Evolutionary conservation across 2,329 filamentous ascomycete genomes (phyloP), one percentile per base, ranked within the genome.

Genomic region (Paradendryphiella salina): DNA sequence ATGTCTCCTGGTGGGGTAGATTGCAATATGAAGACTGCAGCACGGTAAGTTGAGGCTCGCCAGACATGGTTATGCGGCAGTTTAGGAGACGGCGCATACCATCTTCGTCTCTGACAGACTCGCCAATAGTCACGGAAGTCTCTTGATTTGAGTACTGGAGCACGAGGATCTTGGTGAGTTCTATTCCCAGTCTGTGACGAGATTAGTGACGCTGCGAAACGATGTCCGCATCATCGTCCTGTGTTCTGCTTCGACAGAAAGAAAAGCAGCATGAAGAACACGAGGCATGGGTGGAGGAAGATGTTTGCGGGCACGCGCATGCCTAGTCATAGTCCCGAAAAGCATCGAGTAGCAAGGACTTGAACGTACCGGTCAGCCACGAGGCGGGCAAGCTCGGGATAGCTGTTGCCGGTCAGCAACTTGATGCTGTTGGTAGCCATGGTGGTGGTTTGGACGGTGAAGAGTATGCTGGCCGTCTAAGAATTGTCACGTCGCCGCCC

Each of bases 51-150:
- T 40, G 52, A 34, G 45, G 31, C 29, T 32, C 20, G 52, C 29
- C 29, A 17, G 32, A 37, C 29, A 21, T 36, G 34, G 31, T 29
- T 39, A 29, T 32, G 15, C 28, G 28, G 21, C 29, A 31, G 20
- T 39, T 38, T 31, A 44, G 13, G 48, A 36, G 34, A 48, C 41
- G 44, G 26, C 35, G 57, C 67, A 66, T 82, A 89, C 85, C 86
- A 84, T 97, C 93, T 81, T 97, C 93, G 73, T 97, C 93, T 76
- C 93, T 84, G 47, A 97, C 93, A 57, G 89, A 95, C 79, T 97
- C 93, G 72, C 93, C 92, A 65, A 96, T 95, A 15, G 91, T 96
- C 50, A 97, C 91, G 63, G 87, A 90, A 43, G 88, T 92, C 72
- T 94, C 89, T 68, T 90, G 88, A 74, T 93, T 93, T 39, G 89